Percentiles rank a stretch among this genome's conserved stretches.
Conservation (phyloP, 352 stramenopile genomes). For the Pythium apleroticum region DNA sequence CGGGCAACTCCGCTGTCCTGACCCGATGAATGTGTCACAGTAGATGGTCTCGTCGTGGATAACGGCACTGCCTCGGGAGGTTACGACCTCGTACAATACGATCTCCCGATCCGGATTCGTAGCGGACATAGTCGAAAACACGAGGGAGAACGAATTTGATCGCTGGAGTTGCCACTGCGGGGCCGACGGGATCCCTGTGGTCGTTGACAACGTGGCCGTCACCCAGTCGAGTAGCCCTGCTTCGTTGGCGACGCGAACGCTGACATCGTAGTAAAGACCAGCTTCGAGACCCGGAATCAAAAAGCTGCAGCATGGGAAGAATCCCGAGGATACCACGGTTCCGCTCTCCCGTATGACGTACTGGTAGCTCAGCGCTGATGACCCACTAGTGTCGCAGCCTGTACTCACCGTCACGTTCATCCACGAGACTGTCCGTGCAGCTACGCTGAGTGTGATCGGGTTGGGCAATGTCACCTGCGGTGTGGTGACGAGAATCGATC, state of each 20-base stretch:
- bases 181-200: conserved; percentile 30
- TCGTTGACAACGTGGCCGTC: conserved; percentile 31
- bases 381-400: conserved; percentile 45
- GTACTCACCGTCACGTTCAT: conserved; percentile 39
- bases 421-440: conserved; percentile 22
- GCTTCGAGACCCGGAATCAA: conserved; percentile 29
- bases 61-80: not conserved
- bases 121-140: conserved; percentile 22
- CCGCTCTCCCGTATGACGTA: conserved; percentile 28
- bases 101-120: conserved; percentile 39
- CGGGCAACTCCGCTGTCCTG: conserved; percentile 15
- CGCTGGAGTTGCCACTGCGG: conserved; percentile 25
- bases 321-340: conserved; percentile 17
- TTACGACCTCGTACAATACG: conserved; percentile 30
- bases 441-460: conserved; percentile 29
- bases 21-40: conserved; percentile 12
- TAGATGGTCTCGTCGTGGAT: conserved; percentile 9
- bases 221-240: conserved; percentile 23
- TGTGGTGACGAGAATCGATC: conserved; percentile 31
- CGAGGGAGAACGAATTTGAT: conserved; percentile 45
- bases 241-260: conserved; percentile 34
- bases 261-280: conserved; percentile 32
- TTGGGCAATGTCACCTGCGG: conserved; percentile 31
- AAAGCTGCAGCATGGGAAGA: conserved; percentile 51
- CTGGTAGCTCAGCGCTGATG: conserved; percentile 32